Percentiles rank a stretch among this genome's conserved stretches.
Conservation (phyloP, 345 rosid genomes). For the Citrus inodora region DNA sequence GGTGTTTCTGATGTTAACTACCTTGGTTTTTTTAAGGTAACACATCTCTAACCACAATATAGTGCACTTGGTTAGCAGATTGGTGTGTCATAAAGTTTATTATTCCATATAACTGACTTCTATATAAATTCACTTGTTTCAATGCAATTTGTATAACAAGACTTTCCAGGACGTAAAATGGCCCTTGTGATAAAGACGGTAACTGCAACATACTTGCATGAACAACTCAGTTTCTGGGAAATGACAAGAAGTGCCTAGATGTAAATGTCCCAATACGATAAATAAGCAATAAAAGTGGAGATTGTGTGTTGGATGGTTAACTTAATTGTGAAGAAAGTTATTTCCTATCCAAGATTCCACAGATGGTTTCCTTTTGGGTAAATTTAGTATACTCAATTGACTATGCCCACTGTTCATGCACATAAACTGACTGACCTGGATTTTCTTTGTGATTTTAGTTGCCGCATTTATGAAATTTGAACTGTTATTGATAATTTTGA, state of each 20-base stretch:
- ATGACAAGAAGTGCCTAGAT: background rate
- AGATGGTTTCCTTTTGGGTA: background rate
- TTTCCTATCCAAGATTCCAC: background rate
- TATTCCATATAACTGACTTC: background rate
- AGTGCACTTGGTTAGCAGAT: conserved; percentile 2
- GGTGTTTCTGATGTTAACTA: conserved; percentile 45
- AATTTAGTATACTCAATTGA: background rate
- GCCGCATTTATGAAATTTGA: conserved; percentile 1
- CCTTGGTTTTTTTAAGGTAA: conserved; percentile 46
- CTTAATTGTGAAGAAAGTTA: background rate
- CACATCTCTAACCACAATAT: conserved; percentile 9
- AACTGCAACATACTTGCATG: background rate
- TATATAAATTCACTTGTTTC: background rate
- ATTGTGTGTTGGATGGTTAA: background rate
- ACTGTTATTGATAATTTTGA: background rate
- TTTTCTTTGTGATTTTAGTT: background rate
- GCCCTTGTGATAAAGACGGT: background rate
- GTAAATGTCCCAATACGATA: too few relatives aligned
- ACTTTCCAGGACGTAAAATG: background rate
- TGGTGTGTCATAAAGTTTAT: background rate
- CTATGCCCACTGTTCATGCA: background rate
- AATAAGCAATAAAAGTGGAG: background rate
- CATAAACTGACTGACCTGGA: background rate
- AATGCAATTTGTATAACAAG: background rate
- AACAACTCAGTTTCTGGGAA: background rate